phyloP scores from a whole-genome alignment of 2,329 filamentous ascomycete species.

The Pseudofabraea citricarpa region DNA sequence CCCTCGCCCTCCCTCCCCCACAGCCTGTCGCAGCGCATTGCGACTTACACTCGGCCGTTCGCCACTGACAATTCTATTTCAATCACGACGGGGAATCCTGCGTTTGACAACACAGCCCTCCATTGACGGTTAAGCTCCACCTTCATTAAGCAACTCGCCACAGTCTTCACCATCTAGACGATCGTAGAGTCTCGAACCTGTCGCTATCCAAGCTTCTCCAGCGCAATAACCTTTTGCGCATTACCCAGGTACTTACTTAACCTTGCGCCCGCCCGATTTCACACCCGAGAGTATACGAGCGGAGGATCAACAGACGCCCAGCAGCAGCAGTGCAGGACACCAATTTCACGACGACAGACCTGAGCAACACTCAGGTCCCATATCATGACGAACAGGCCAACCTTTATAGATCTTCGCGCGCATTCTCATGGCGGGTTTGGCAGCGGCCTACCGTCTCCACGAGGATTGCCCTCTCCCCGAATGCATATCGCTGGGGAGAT shows the following conservation, averaged over 20 bases:
- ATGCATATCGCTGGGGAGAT: constrained; percentile 74
- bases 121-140: background rate
- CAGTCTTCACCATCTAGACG: background rate
- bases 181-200: background rate
- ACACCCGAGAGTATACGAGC: background rate
- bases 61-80: too few relatives aligned
- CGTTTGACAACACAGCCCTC: background rate
- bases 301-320: background rate
- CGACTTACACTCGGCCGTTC: too few relatives aligned
- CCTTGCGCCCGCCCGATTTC: background rate
- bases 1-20: too few relatives aligned
- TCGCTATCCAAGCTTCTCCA: background rate
- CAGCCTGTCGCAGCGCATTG: background rate
- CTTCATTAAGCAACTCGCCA: background rate
- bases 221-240: background rate
- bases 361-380: background rate
- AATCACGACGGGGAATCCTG: background rate
- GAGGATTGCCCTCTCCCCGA: constrained; percentile 53
- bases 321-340: background rate
- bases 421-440: constrained; percentile 23
- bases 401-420: constrained; percentile 26
- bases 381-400: constrained; percentile 24
- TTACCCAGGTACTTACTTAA: too few relatives aligned
- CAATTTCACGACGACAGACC: background rate
- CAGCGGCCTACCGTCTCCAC: constrained; percentile 15